A percentile compares a stretch with the other conserved stretches of the same genome.
Conservation (phyloP, 2,329 filamentous ascomycete species). For the Pseudogymnoascus sp. region DNA sequence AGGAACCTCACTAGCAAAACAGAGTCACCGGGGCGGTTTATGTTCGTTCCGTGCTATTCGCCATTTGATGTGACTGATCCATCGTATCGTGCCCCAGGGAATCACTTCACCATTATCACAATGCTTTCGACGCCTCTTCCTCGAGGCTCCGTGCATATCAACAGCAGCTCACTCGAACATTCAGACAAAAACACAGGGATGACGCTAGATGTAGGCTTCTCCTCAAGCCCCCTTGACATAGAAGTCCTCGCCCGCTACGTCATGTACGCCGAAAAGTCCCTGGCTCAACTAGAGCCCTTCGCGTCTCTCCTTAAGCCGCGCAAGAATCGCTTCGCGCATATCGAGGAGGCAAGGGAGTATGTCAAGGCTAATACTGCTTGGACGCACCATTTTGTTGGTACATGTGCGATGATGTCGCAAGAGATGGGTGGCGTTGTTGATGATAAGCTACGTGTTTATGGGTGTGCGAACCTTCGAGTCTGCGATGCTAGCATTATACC, state of each 20-base stretch:
- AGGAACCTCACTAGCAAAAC: background rate
- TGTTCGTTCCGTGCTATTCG: background rate
- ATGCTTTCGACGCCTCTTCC: constrained; percentile 48
- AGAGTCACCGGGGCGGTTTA: background rate
- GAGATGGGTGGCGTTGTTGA: constrained; percentile 32
- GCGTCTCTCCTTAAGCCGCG: constrained; percentile 28
- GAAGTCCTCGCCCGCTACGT: constrained; percentile 40
- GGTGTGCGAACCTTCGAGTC: constrained; percentile 14
- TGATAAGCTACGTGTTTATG: constrained; percentile 30
- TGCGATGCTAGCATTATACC: constrained; percentile 12
- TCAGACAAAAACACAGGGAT: constrained; percentile 31
- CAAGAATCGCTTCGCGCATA: constrained; percentile 26
- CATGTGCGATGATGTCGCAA: constrained; percentile 18
- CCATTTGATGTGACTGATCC: background rate
- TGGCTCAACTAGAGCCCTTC: constrained; percentile 26
- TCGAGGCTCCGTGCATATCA: constrained; percentile 48
- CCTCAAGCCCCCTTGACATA: constrained; percentile 44
- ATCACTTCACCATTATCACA: constrained; percentile 45
- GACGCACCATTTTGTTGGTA: background rate
- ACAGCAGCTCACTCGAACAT: constrained; percentile 19
- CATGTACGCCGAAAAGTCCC: constrained; percentile 29
- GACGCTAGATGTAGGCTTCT: constrained; percentile 44
- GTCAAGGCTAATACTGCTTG: background rate
- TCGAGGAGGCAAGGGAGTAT: constrained; percentile 12
- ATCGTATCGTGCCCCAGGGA: constrained; percentile 25